phyloP scores from a whole-genome alignment of 306 rosid genomes.

The Biancaea sappan region DNA sequence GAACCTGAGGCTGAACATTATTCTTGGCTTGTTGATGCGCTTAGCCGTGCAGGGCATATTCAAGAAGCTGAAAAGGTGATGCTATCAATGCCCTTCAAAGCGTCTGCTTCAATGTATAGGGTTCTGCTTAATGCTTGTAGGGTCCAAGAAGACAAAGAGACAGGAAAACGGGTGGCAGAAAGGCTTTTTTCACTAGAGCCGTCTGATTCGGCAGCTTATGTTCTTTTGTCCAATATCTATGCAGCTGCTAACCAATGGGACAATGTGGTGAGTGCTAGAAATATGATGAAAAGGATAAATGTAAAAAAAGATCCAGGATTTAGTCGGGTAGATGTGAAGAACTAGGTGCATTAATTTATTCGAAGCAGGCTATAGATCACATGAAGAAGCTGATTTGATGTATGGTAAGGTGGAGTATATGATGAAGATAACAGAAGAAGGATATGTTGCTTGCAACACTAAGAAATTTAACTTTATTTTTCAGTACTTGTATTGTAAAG shows the following conservation, averaged over 20 bases:
- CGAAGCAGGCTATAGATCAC: constrained; percentile 71
- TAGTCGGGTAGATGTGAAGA: constrained; percentile 82
- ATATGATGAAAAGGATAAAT: constrained; percentile 61
- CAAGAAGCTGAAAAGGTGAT: constrained; percentile 76
- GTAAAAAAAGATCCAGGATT: constrained; percentile 85
- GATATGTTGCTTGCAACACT: too few species aligned
- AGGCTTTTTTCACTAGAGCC: constrained; percentile 71
- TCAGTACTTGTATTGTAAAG: too few species aligned
- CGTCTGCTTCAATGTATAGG: constrained; percentile 77
- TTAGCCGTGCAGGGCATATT: constrained; percentile 73
- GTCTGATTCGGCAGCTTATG: constrained; percentile 70
- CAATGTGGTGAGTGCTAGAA: constrained; percentile 59
- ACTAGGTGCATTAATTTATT: too few species aligned
- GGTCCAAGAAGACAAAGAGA: constrained; percentile 58
- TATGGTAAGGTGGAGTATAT: constrained; percentile 54
- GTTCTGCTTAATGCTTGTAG: constrained; percentile 79
- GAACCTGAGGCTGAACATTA: constrained; percentile 74
- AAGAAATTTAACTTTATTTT: too few species aligned
- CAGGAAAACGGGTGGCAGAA: constrained; percentile 58
- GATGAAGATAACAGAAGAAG: constrained; percentile 62
- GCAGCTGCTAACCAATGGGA: too few species aligned
- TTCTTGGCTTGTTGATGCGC: constrained; percentile 77
- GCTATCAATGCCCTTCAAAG: constrained; percentile 76
- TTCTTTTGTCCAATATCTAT: constrained; percentile 78
- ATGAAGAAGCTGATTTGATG: constrained; percentile 58